Conservation (phyloP, 202 grass and related monocot genomes). For the Panicum hallii region DNA sequence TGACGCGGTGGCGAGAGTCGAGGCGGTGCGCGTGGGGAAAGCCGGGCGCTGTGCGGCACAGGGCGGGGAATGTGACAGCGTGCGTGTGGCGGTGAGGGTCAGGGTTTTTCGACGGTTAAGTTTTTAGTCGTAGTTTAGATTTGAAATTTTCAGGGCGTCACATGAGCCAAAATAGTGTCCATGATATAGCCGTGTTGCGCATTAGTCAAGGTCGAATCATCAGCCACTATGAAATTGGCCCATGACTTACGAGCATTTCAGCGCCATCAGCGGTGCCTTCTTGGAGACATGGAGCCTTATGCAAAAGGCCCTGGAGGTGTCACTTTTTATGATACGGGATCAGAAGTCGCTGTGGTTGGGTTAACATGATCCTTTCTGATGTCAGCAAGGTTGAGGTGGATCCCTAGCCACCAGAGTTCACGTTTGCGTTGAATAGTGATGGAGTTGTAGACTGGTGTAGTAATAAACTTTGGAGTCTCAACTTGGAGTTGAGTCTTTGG, state of each 20-base stretch:
- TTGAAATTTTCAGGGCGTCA: no score
- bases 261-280: rapidly evolving
- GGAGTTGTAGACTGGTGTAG: background rate
- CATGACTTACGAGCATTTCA: background rate
- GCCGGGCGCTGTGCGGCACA: no score
- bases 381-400: background rate
- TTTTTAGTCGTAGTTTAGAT: no score
- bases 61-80: no score
- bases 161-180: background rate
- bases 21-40: no score
- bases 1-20: no score
- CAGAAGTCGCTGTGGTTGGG: background rate
- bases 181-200: rapidly evolving
- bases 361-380: background rate
- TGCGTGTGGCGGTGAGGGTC: no score
- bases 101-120: no score
- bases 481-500: background rate
- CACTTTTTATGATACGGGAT: background rate
- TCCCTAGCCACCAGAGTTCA: background rate
- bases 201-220: background rate
- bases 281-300: background rate
- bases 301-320: rapidly evolving
- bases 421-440: rapidly evolving
- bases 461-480: background rate
- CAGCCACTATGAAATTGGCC: background rate